Evolutionary conservation across 108 stramenopile genomes (phyloP).

Genomic region (Discostella stelligeroides): DNA sequence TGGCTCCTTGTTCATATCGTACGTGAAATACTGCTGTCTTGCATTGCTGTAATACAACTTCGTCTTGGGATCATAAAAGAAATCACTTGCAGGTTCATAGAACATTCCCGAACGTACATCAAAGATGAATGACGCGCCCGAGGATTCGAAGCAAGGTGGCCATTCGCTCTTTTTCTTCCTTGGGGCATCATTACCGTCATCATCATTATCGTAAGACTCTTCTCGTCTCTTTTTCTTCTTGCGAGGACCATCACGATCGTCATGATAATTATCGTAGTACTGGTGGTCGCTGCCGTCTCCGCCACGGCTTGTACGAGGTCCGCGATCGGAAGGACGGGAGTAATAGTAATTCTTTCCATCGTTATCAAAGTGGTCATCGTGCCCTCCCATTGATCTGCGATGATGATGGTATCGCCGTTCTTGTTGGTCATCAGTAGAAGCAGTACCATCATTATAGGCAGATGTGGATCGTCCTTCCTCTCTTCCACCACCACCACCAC

Average conservation of each 20-base stretch:
- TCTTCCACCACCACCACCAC: slow-evolving; percentile 1
- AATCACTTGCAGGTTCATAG: slow-evolving; percentile 74
- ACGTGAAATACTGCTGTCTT: slow-evolving; percentile 61
- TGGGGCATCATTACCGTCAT: not conserved
- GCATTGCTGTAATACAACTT: slow-evolving; percentile 80
- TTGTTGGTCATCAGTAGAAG: not conserved
- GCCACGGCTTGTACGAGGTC: not conserved
- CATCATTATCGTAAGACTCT: no score
- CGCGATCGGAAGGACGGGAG: not conserved
- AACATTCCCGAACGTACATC: slow-evolving; percentile 81
- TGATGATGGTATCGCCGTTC: not conserved
- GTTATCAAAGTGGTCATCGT: slow-evolving; percentile 14
- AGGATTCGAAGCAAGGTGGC: slow-evolving; percentile 77
- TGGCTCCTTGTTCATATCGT: slow-evolving; percentile 33
- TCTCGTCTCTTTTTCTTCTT: slow-evolving; percentile 2
- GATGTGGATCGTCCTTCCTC: slow-evolving; percentile 3
- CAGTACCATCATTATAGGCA: not conserved
- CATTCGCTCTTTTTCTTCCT: slow-evolving; percentile 47
- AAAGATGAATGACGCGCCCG: slow-evolving; percentile 73
- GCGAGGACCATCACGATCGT: slow-evolving; percentile 5
- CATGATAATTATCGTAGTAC: slow-evolving; percentile 17
- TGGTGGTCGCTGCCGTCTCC: not conserved
- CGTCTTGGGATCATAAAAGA: slow-evolving; percentile 86
- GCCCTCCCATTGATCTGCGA: not conserved
- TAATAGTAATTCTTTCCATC: not conserved